Evolutionary conservation across 1,284 basidiomycete genomes (phyloP), one percentile per base, ranked within the genome.

Genomic region (Agroathelia rolfsii): DNA sequence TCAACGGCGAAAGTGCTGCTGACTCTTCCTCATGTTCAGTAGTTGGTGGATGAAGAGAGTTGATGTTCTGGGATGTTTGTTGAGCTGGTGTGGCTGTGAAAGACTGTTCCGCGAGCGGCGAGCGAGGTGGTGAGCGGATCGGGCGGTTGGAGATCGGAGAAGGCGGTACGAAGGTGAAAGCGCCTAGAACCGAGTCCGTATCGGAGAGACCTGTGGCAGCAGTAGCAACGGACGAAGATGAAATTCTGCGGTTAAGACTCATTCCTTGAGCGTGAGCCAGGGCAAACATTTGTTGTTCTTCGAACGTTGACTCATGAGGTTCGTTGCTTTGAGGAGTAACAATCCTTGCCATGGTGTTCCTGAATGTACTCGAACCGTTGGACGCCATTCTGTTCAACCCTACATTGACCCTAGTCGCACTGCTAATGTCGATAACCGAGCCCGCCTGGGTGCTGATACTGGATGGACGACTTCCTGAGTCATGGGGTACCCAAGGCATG

Each of bases 151-250:
- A 82, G 41, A 87, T 85, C 5, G 83, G 83, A 3, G 79, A 83
- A 1, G 83, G 83, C 14, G 83, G 83, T 6, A 87, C 82, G 50
- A 87, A 86, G 25, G 81, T 81, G 65, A 87, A 87, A 15, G 72
- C 76, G 53, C 83, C 82, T 14, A 87, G 64, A 41, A 87, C 82
- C 2, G 83, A 85, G 51, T 87, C 83, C 24, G 79, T 76, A 36
- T n/a, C n/a, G n/a, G n/a, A n/a, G n/a, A n/a, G n/a, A n/a, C 69
- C 64, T 3, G 73, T 73, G 14, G 77, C 76, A n/a, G 75, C 61
- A 8, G 72, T 70, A 21, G 75, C 75, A 36, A 78, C 53, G 33
- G 72, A 66, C 16, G 79, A 81, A 9, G 72, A 68, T 5, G 78
- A 80, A 37, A 71, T 63, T 33, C 73, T 61, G 42, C 64, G 64